Conservation (phyloP, 2,329 filamentous ascomycete genomes). For the Diplocarpon rosae region DNA sequence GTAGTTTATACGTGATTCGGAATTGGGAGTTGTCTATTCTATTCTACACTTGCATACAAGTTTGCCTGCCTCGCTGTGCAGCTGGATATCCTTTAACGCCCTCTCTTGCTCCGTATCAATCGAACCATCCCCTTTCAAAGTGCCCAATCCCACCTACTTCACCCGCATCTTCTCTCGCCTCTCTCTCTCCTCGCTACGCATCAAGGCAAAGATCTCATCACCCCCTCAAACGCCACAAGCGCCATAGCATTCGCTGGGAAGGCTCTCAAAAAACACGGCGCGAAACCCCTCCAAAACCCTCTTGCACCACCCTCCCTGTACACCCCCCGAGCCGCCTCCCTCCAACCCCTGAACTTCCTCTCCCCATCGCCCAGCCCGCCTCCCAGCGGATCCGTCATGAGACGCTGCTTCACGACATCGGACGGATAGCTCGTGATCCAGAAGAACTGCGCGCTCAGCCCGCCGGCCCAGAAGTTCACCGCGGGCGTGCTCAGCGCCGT, state of each 20-base stretch:
- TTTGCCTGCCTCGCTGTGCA: background rate
- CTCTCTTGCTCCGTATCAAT: background rate
- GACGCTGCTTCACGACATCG: slow-evolving; percentile 88
- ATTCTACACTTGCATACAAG: slow-evolving; percentile 5
- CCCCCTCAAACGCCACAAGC: slow-evolving; percentile 82
- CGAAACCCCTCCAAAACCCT: slow-evolving; percentile 87
- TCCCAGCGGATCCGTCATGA: slow-evolving; percentile 91
- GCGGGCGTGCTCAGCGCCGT: slow-evolving; percentile 65
- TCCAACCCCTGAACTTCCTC: slow-evolving; percentile 64
- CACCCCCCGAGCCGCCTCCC: slow-evolving; percentile 65
- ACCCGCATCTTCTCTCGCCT: background rate
- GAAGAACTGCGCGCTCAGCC: slow-evolving; percentile 84
- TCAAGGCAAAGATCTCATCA: slow-evolving; percentile 55
- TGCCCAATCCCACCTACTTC: background rate
- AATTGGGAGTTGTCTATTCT: slow-evolving; percentile 12
- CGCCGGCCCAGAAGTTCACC: slow-evolving; percentile 96
- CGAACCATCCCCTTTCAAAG: background rate
- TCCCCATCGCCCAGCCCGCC: slow-evolving; percentile 55
- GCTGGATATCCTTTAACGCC: slow-evolving; percentile 7
- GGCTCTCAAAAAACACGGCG: slow-evolving; percentile 85
- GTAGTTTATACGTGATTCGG: background rate
- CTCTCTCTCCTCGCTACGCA: background rate
- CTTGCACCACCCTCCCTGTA: slow-evolving; percentile 64
- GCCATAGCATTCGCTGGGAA: slow-evolving; percentile 96
- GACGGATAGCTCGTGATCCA: slow-evolving; percentile 88